Percentiles rank a stretch among this genome's conserved stretches.
Evolutionary conservation across 345 rosid genomes (phyloP).

Genomic region (Kernera saxatilis): DNA sequence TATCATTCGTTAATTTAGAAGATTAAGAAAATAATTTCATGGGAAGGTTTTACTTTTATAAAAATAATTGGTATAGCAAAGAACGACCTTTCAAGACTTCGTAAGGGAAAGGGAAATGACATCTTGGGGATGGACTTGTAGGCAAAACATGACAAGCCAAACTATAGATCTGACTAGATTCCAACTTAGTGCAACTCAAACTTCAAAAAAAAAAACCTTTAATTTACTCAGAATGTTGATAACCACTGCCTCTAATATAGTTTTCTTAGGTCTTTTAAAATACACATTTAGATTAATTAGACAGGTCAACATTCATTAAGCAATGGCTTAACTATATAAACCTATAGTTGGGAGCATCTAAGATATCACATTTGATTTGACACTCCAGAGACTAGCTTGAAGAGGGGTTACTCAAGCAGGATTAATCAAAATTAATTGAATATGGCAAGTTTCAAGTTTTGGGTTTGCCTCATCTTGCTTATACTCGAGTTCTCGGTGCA

Average conservation of each 20-base stretch:
- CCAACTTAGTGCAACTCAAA: conserved; percentile 26
- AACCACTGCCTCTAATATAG: background rate
- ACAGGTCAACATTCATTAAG: conserved; percentile 26
- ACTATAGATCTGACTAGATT: conserved; percentile 24
- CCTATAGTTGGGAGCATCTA: conserved; percentile 9
- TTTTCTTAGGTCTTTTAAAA: background rate
- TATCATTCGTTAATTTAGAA: background rate
- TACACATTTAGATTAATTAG: conserved; percentile 5
- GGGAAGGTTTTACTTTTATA: background rate
- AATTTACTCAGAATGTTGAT: background rate
- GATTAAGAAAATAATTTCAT: background rate
- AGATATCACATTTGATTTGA: conserved; percentile 14
- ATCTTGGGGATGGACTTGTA: conserved; percentile 1
- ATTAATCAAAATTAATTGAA: background rate
- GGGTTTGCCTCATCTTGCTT: conserved; percentile 24
- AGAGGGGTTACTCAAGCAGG: background rate
- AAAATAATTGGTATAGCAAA: background rate
- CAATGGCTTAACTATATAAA: conserved; percentile 28
- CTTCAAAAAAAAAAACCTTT: background rate
- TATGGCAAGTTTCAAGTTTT: conserved; percentile 30
- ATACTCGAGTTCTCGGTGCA: conserved; percentile 19
- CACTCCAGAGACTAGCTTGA: background rate
- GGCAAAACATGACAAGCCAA: conserved; percentile 21
- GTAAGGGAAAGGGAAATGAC: conserved; percentile 15
- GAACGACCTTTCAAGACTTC: conserved; percentile 23